A percentile compares a stretch with the other conserved stretches of the same genome.
These are phyloP conservation scores for Claviceps pusilla DNA, from an alignment of 2,329 filamentous ascomycete species.

Conservation along the genomic window DNA sequence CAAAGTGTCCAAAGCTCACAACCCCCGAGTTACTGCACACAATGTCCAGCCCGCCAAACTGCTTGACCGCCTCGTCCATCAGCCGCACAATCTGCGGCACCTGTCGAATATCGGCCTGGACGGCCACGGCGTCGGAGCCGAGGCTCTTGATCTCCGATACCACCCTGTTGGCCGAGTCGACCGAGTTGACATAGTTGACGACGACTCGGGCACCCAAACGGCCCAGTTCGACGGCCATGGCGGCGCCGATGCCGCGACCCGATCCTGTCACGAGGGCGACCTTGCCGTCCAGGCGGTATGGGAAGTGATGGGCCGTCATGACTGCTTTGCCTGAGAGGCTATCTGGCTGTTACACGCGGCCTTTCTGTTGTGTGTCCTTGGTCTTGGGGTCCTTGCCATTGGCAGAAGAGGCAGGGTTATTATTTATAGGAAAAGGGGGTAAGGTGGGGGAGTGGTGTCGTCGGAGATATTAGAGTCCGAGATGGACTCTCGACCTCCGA, in stretches of 20 bases:
- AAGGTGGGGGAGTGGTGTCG: too few relatives aligned
- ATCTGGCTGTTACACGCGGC: not conserved
- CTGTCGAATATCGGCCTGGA: constrained; percentile 54
- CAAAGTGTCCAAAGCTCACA: not conserved
- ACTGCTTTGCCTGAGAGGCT: not conserved
- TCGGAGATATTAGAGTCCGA: too few relatives aligned
- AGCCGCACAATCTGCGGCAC: constrained; percentile 46
- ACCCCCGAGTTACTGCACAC: constrained; percentile 53
- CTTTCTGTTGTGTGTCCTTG: not conserved
- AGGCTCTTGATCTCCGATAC: constrained; percentile 36
- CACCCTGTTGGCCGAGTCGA: constrained; percentile 41
- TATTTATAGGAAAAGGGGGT: too few relatives aligned
- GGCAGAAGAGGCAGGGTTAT: too few relatives aligned
- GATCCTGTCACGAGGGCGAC: constrained; percentile 21
- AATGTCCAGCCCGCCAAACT: constrained; percentile 54
- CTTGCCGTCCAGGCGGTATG: constrained; percentile 12
- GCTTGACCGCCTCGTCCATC: constrained; percentile 46
- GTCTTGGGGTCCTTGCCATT: too few relatives aligned
- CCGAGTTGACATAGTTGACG: constrained; percentile 44
- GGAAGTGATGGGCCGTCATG: not conserved
- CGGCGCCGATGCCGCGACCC: constrained; percentile 44
- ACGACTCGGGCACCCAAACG: constrained; percentile 41
- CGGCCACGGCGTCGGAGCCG: constrained; percentile 46
- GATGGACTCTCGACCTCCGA: too few relatives aligned
- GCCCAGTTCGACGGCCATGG: constrained; percentile 43